Evolutionary conservation across 768 basidiomycete genomes (phyloP), one percentile per base, ranked within the genome.

Genomic region (Gloeopeniophorella convolvens): DNA sequence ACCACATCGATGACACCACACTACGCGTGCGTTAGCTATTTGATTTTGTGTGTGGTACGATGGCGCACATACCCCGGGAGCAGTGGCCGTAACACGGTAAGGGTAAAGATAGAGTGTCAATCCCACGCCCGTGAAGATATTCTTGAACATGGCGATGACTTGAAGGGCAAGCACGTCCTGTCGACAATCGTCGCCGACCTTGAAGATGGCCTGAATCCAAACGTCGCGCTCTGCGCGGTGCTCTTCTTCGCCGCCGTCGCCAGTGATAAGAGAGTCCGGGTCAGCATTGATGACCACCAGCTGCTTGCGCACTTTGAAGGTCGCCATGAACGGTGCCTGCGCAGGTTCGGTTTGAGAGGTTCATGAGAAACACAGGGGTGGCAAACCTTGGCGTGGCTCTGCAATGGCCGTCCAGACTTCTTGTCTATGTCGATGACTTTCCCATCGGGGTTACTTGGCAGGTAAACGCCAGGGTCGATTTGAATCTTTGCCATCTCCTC

Each of bases 91-190:
- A 13, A 99, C 96, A 35, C 95, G 81, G 62, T 99, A 99, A 0
- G 96, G 96, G 66, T 82, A 95, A 32, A 99, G 77, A 62, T 98
- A 97, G 16, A 97, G 70, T 2, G 83, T 87, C 48, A 99, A 71
- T 1, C 96, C 96, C 51, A 95, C 77, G 54, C 79, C 78, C 11
- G 78, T 86, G 70, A 95, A 99, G 50, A 97, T 85, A 65, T 96
- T 97, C 70, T 98, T 98, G 78, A 98, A 97, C 93, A 98, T 98
- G 5, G 96, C 96, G 55, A 99, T 98, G 54, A 97, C 71, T 62
- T 99, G 96, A 41, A 99, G 72, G 0, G 96, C 96, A 37, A 99
- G 78, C n/a, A 98, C 85, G 61, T 99, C 96, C 66, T 99, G 96
- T 35, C 96, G 82, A 66, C 96, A 99, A 64, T 99, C 96, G 63